Evolutionary conservation across 805 yeast genomes (phyloP).

Genomic region (Candida anglica): DNA sequence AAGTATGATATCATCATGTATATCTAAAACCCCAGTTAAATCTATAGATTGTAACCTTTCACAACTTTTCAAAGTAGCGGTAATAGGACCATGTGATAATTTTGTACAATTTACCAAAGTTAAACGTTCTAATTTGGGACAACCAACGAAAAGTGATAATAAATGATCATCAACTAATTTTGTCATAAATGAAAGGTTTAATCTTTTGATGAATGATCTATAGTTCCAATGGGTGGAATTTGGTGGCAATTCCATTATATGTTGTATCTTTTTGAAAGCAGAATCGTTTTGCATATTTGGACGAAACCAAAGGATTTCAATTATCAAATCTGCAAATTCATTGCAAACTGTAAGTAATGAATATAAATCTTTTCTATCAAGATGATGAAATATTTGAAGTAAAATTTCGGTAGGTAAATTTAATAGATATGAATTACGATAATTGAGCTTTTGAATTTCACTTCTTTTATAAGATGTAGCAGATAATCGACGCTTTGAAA

Average conservation of each 20-base stretch:
- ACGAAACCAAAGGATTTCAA: constrained; percentile 84
- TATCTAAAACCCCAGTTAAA: constrained; percentile 68
- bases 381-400: constrained; percentile 60
- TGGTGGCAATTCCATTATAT: constrained; percentile 49
- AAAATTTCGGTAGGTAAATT: constrained; percentile 59
- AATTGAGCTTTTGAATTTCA: constrained; percentile 19
- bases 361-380: constrained; percentile 59
- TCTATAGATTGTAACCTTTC: constrained; percentile 78
- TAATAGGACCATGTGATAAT: constrained; percentile 58
- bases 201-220: constrained; percentile 65
- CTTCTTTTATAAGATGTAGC: constrained; percentile 11
- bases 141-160: constrained; percentile 57
- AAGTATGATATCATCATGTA: constrained; percentile 61
- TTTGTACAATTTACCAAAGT: constrained; percentile 78
- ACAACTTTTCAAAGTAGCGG: constrained; percentile 60
- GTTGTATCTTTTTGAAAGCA: constrained; percentile 49
- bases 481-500: constrained; percentile 21
- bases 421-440: constrained; percentile 35
- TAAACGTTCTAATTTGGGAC: constrained; percentile 76
- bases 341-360: constrained; percentile 69
- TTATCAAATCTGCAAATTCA: constrained; percentile 72
- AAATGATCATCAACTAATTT: constrained; percentile 62
- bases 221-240: constrained; percentile 59
- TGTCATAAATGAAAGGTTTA: constrained; percentile 76
- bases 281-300: constrained; percentile 59